Evolutionary conservation across 768 basidiomycete species (phyloP), one percentile per base, ranked within the genome.

Genomic region (Macrolepiota fuliginosa): DNA sequence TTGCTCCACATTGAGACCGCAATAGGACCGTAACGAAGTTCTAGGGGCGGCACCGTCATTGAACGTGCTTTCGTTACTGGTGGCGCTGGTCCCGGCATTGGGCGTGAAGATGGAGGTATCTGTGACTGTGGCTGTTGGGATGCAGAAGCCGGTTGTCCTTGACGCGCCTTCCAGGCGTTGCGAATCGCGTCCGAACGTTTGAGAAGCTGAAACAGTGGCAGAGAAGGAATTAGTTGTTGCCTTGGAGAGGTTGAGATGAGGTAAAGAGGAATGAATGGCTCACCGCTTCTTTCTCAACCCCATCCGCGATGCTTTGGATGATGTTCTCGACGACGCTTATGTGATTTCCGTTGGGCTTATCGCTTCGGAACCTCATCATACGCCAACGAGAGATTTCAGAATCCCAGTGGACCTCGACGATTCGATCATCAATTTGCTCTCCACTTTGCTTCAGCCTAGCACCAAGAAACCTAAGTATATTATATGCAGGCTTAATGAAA

Each of bases 361-460:
- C 97, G 68, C 96, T 88, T 67, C 97, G 76, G 71, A 96, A 96
- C 50, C 97, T 86, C 86, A 98, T 88, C 84, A 94, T 87, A 61
- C 86, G 86, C 95, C 96, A 98, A 50, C 80, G 77, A 32, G 81
- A 81, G 25, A 76, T 67, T n/a, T 65, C 71, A 6, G 81, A 62
- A 66, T 96, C 90, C 96, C 97, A 98, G 65, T 88, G 86, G 17
- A 96, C 95, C 72, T 99, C 97, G 19, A 98, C 89, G 40, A 98
- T 84, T 11, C 96, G 85, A 72, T 98, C 96, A 69, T 99, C 96
- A 64, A 89, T 77, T 72, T 98, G 96, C 69, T 96, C 91, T 6
- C 89, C 87, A 1, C 86, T 83, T 4, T 76, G 74, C 69, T 98
- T 98, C 80, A 96, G 81, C 67, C 96, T 98, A 37, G 12, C 55